Evolutionary conservation across 306 rosid genomes (phyloP), one percentile per base, ranked within the genome.

Genomic region (Vigna mungo): DNA sequence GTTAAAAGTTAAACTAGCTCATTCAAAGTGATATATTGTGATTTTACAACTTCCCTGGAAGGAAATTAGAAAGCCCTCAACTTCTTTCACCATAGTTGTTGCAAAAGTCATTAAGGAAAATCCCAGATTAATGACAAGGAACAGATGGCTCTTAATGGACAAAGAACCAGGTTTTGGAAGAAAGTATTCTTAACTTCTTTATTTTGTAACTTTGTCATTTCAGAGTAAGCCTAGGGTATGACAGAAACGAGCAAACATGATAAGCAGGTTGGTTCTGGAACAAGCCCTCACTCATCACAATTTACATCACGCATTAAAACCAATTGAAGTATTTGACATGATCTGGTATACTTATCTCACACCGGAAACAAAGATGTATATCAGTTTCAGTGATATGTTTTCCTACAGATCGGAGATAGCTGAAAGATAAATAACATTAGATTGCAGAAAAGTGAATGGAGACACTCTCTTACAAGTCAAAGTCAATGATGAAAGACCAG

Each of bases 351-450:
- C 60, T 51, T 39, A 52, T 41, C 56, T 69, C 23, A 49, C 8
- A 36, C 51, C 32, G 18, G 41, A 68, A 81, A 68, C 67, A 81
- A 68, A 56, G 62, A 58, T 49, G 21, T 20, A 76, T 71, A 74
- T 58, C 41, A 72, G 47, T 49, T 60, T 32, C 7, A 41, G 27
- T 56, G 18, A 41, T 6, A 76, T 59, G 67, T 34, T 58, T 71
- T 44, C 55, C 49, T 16, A 41, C 68, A 66, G 85, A 84, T 81
- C 85, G 43, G 16, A 56, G 47, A 43, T 47, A 68, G 16, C 74
- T 32, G 44, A 73, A 81, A 20, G 58, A 3, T 39, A 72, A 21
- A 54, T 3, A 72, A 5, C 68, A 54, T 46, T 55, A n/a, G 21
- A 52, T 8, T 44, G 73, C 21, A 74, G 74, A 74, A 17, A 78